A percentile compares a stretch with the other conserved stretches of the same genome.
These are phyloP conservation scores for Catunica adiposa DNA, from an alignment of 2,329 filamentous ascomycete species.

Conservation along the genomic window DNA sequence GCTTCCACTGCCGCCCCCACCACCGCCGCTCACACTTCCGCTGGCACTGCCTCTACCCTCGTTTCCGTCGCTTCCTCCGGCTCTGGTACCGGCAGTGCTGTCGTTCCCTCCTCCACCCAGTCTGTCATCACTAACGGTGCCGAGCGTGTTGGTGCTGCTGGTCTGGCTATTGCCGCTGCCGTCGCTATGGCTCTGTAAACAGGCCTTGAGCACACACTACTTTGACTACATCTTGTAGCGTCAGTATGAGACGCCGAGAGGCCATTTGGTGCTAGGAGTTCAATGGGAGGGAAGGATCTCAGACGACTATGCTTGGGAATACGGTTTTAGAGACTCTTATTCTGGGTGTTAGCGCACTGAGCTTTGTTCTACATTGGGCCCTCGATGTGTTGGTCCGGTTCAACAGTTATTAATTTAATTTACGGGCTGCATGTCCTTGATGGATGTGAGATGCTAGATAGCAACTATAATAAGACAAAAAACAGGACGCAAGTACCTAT, in stretches of 20 bases:
- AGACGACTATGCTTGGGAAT: too few species aligned
- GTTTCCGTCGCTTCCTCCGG: background rate
- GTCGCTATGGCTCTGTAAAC: slow-evolving; percentile 21
- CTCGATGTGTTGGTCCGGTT: background rate
- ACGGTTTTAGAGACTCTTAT: too few species aligned
- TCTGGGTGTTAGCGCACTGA: background rate
- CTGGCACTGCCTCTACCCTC: background rate
- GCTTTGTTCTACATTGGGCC: background rate
- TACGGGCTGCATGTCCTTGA: background rate
- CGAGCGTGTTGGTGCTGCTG: slow-evolving; percentile 19
- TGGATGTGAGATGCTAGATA: background rate
- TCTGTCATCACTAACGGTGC: slow-evolving; percentile 15
- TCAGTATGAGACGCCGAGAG: background rate
- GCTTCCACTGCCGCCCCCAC: slow-evolving; percentile 14
- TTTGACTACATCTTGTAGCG: background rate
- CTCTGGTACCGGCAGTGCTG: background rate
- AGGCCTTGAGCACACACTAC: background rate
- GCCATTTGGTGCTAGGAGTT: background rate
- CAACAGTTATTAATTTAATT: slow-evolving; percentile 1
- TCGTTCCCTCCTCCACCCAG: slow-evolving; percentile 16
- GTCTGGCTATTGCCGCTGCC: slow-evolving; percentile 19
- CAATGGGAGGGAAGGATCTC: background rate
- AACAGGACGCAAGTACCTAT: slow-evolving; percentile 1
- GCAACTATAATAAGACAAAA: background rate
- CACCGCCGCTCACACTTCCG: slow-evolving; percentile 15